Base-by-base conservation (phyloP, 1,139 yeast genomes). In the Pichia sp. region DNA sequence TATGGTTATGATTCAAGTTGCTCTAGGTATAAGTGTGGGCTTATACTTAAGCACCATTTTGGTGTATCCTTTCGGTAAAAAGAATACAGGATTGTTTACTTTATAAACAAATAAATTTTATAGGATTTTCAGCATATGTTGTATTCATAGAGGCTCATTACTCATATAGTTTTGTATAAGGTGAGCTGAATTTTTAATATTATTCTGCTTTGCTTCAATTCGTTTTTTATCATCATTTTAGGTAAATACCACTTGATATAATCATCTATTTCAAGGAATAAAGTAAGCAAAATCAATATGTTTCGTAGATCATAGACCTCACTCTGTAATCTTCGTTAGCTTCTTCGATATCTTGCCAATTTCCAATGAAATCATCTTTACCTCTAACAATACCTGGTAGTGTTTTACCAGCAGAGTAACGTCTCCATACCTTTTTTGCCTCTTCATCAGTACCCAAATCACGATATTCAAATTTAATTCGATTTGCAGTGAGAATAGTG, bases 311-410 rank as follows among this genome's bases (percentile, higher is more conserved):
- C 41, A 85, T 63, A 51, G 79, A 79, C 57, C 83, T 79, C 56
- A 86, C 80, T 60, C 80, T 83, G 66, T 87, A 88, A 58, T 89
- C 91, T 66, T 90, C 97, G 64, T 88, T 86, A 27, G 93, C 90
- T 52, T 90, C 96, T 56, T 87, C 93, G 61, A 85, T 77, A 63
- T 81, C 89, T 67, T 84, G 80, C 86, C 86, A 86, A 67, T 85
- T 83, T 6, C 96, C 97, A 61, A 92, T 85, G 59, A 85, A 81
- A 63, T 90, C 96, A 62, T 85, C 90, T 44, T 75, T 76, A n/a
- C 95, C 97, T 65, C 97, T 79, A 31, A 92, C 91, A 27, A 93
- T 80, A n/a, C 95, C 98, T 2, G 99, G 99, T 55, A 91, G 78
- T 1, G 81, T 73, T 64, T 87, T 83, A 6, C 96, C 96, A 48